Evolutionary conservation across 257 asterid species (phyloP), one percentile per base, ranked within the genome.

Genomic region (Catharanthus roseus): DNA sequence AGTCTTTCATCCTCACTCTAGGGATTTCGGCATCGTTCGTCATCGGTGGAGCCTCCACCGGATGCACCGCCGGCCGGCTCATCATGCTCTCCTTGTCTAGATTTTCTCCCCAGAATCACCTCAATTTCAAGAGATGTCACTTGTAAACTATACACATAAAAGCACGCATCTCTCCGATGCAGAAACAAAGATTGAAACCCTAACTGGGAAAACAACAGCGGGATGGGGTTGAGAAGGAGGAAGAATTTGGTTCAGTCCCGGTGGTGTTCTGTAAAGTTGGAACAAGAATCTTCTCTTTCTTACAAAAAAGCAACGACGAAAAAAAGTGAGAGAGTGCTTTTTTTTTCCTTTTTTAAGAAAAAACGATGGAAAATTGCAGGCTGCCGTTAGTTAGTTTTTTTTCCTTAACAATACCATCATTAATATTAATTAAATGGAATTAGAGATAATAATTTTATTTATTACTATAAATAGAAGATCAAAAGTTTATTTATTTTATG

Each of bases 21-120:
- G 86, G 89, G 53, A 62, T 83, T 53, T 73, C 91, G 6, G 67
- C 79, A 2, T 63, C 79, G 1, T 78, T 66, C 28, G 68, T 67
- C 78, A 81, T 75, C 47, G 85, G 83, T 26, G 85, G 73, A 60
- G 77, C 78, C 69, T 86, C 96, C 84, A 89, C 86, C 74, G 97
- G 97, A 70, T 89, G 96, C 70, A 91, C 96, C 78, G 86, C 85
- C 79, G 96, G 92, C 53, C 91, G 77, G 83, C 93, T 89, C 97
- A 89, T 87, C 77, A 65, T 76, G 29, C 29, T 36, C 18, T 18
- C 42, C 42, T 38, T 34, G 33, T 62, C 10, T 5, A 61, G 13
- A 2, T 19, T 62, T 60, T 33, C 26, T 26, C 33, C 74, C 33
- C 67, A 26, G 15, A 34, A 34, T 4, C 28, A 4, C 56, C 3